Base-by-base conservation (phyloP, 371 early-diverging fungal species). In the Encephalitozoon hellem region DNA sequence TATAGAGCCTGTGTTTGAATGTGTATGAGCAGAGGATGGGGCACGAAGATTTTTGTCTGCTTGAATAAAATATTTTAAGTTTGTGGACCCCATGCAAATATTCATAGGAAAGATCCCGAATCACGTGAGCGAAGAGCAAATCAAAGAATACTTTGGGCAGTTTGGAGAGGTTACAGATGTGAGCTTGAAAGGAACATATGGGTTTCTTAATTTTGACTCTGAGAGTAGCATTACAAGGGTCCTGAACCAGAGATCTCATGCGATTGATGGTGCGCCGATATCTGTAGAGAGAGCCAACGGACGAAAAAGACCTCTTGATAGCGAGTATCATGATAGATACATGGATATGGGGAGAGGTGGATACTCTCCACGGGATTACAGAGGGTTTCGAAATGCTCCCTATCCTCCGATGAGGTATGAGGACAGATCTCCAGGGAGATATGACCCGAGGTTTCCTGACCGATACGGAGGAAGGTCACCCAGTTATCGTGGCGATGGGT, bases 21-120 rank as follows among this genome's bases (percentile, higher is more conserved):
- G 43, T 2, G 43, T 42, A 11, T 42, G 43, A 1, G 43, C 11
- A 9, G 18, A 47, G n/a, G 18, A 2, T 21, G 8, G 21, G 49
- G 4, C 12, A 21, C 5, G 8, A 39, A 21, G 23, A 45, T 30
- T 30, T 32, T 59, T 18, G 32, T 2, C 28, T 6, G 4, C 59
- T n/a, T 59, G 34, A 59, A 34, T 34, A 59, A 59, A 59, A 59
- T 59, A 59, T 59, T 59, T 59, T 34, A 59, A 59, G 59, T 59
- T 54, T 28, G 38, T 3, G 1, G 21, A 15, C 59, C 59, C 59
- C 43, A 74, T 77, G 77, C 45, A 70, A 38, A 38, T 77, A 52
- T 71, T 77, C 66, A 71, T 77, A 55, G 73, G 73, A 51, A 73
- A 63, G 47, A 72, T 78, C 42, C 69, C 78, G 26, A 21, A 38